Base-by-base conservation (phyloP, 2,329 filamentous ascomycete genomes). In the Penicillium janthinellum region DNA sequence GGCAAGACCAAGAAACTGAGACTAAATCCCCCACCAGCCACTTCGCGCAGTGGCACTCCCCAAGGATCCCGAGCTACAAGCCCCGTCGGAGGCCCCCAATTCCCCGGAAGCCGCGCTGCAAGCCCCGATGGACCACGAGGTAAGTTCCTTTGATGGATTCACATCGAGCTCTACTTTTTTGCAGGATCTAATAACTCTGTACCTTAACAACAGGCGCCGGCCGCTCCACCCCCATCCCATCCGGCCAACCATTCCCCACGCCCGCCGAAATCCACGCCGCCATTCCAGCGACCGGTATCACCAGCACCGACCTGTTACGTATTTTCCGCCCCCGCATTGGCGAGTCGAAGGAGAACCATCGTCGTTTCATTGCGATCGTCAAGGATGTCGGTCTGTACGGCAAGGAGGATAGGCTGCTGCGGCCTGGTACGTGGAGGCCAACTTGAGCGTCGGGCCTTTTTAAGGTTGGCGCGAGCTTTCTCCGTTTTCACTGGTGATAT, bases 11-110 rank as follows among this genome's bases (percentile, higher is more conserved):
- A 80, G 66, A 85, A 82, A 68, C 68, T 84, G 56, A 81, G 79
- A 63, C 70, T 82, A 49, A 79, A 77, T 44, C 78, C 80, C 54
- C 75, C 79, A 37, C 75, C 71, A 31, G 64, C 68, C 10, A 66
- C 63, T 25, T 75, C 77, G 42, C 75, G 75, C 37, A 66, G 65
- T 45, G 77, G 73, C 20, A 81, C 81, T 10, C 82, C 82, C 2
- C 76, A 75, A 60, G 81, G 78, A 42, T 84, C 81, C 31, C 78
- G 82, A 56, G 77, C 77, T 49, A 79, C 74, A 14, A 84, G 81
- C 60, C 82, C 78, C 70, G 71, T 71, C 57, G 63, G 76, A 62
- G 63, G 70, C 60, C 65, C 42, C 62, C 58, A 66, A 61, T 56
- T 65, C 72, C 38, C 50, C 52, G 73, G 71, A 50, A 79, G 75